These are phyloP conservation scores for Ascomycota sp. DNA, from an alignment of 2,329 filamentous ascomycete genomes.

Conservation along the genomic window DNA sequence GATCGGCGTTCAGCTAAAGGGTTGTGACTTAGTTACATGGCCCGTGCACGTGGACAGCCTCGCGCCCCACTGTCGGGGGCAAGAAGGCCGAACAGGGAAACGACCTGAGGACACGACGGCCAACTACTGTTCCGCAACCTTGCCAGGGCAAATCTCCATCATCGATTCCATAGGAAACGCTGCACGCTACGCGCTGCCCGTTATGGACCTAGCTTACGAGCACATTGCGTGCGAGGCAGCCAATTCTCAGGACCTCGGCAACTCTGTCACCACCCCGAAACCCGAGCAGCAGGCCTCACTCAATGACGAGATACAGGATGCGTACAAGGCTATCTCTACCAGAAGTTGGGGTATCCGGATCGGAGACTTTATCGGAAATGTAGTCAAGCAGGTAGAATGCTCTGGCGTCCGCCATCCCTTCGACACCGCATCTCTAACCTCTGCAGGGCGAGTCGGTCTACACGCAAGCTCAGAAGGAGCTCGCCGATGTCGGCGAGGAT, in stretches of 20 bases:
- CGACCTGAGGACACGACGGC: too few species aligned
- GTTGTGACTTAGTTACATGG: too few species aligned
- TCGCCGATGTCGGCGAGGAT: constrained; percentile 57
- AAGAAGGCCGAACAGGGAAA: too few species aligned
- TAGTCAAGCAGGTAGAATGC: constrained; percentile 66
- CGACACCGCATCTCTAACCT: constrained; percentile 2
- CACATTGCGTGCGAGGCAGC: constrained; percentile 82
- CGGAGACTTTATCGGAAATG: constrained; percentile 72
- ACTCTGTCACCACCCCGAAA: constrained; percentile 20
- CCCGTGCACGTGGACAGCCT: too few species aligned
- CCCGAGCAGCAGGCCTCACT: constrained; percentile 33
- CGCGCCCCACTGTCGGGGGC: too few species aligned
- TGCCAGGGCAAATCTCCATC: too few species aligned
- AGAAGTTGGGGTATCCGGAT: constrained; percentile 82
- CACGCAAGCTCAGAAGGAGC: constrained; percentile 71
- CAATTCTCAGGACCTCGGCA: constrained; percentile 36
- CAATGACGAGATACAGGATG: constrained; percentile 80
- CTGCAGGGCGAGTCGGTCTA: constrained; percentile 61
- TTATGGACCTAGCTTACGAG: constrained; percentile 94
- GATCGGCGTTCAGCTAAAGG: too few species aligned
- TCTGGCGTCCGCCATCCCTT: too few species aligned
- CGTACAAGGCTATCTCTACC: constrained; percentile 78
- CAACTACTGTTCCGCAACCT: too few species aligned
- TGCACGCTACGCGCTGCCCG: constrained; percentile 1
- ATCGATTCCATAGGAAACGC: not conserved